Percentiles rank a stretch among this genome's conserved stretches.
phyloP scores from a whole-genome alignment of 2,329 filamentous ascomycete genomes.

The Paracorniculantispora psalliotae region DNA sequence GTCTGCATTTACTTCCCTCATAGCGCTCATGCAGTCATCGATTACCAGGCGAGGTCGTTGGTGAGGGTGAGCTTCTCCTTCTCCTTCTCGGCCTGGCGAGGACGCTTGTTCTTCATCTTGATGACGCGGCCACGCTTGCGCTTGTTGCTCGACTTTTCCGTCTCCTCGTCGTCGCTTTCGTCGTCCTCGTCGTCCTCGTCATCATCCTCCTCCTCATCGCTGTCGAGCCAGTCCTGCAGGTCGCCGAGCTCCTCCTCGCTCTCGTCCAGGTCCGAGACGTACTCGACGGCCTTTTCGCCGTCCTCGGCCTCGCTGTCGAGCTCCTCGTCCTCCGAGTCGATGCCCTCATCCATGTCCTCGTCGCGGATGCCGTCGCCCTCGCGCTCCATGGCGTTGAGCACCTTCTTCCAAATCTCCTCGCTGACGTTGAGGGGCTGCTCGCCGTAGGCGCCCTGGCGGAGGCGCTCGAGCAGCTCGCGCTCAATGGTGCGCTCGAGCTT shows the following conservation, averaged over 20 bases:
- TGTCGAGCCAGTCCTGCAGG: constrained; percentile 90
- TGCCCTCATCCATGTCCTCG: constrained; percentile 82
- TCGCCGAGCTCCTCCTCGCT: constrained; percentile 74
- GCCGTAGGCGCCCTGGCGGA: constrained; percentile 90
- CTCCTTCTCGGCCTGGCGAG: constrained; percentile 49
- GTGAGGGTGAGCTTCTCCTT: constrained; percentile 48
- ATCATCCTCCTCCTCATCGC: constrained; percentile 53
- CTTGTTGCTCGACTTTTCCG: constrained; percentile 51
- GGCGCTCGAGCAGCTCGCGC: constrained; percentile 83
- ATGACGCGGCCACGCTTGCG: constrained; percentile 46
- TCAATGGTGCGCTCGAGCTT: constrained; percentile 97
- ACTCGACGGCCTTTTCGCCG: constrained; percentile 77
- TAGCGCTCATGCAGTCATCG: not conserved
- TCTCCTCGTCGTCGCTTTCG: constrained; percentile 53
- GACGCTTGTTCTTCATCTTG: constrained; percentile 42
- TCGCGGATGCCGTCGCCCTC: constrained; percentile 78
- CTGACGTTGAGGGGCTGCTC: constrained; percentile 93
- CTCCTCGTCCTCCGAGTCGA: constrained; percentile 70
- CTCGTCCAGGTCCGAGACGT: constrained; percentile 85
- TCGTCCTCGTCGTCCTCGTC: constrained; percentile 55
- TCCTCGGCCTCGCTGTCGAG: constrained; percentile 64
- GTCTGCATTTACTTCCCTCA: not conserved
- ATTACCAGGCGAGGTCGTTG: constrained; percentile 39
- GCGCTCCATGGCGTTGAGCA: constrained; percentile 82
- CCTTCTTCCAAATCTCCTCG: constrained; percentile 95